Conservation (phyloP, 371 early-diverging fungal genomes). For the Mortierella sp. region DNA sequence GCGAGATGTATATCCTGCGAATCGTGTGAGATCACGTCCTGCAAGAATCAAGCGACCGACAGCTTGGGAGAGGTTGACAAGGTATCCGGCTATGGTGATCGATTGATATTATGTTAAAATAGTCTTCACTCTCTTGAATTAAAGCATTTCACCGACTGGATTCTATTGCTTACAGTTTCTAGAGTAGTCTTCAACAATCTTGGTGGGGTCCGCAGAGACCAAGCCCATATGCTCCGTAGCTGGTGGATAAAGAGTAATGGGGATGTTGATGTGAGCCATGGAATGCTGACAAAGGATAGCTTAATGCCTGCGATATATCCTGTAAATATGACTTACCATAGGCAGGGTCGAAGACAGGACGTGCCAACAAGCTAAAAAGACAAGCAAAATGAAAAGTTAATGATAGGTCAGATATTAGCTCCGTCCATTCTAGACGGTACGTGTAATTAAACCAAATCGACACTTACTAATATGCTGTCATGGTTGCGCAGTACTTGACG, state of each 20-base stretch:
- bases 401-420: not conserved
- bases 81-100: constrained; percentile 73
- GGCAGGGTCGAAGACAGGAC: constrained; percentile 83
- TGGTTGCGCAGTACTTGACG: constrained; percentile 91
- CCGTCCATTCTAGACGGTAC: not conserved
- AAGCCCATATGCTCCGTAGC: constrained; percentile 72
- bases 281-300: not conserved
- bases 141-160: no score
- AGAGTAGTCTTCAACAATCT: constrained; percentile 89
- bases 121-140: not conserved
- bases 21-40: constrained; percentile 85
- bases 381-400: not conserved
- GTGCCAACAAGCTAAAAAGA: constrained; percentile 70
- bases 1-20: constrained; percentile 84
- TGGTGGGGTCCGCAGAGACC: constrained; percentile 74
- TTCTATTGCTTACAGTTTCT: constrained; percentile 72
- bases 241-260: constrained; percentile 10
- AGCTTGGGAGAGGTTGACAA: constrained; percentile 89
- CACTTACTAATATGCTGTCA: constrained; percentile 86
- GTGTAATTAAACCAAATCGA: not conserved
- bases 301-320: not conserved
- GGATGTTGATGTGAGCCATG: not conserved
- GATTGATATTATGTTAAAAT: not conserved
- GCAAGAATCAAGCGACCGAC: constrained; percentile 87
- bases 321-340: constrained; percentile 59